These are phyloP conservation scores for Lycium barbarum DNA, from an alignment of 257 asterid genomes.

Conservation along the genomic window DNA sequence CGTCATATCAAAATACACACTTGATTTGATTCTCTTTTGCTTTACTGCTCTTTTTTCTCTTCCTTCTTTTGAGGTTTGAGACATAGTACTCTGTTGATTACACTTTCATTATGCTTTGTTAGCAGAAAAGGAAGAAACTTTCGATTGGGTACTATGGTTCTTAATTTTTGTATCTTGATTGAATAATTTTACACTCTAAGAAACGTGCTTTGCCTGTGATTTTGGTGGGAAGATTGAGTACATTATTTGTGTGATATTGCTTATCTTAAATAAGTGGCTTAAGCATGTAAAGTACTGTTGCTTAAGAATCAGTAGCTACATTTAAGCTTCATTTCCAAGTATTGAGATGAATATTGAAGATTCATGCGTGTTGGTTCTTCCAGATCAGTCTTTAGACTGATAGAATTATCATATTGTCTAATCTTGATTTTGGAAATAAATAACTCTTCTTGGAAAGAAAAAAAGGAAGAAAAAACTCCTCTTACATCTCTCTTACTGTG, in stretches of 20 bases:
- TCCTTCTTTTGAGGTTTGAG: not conserved
- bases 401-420: not conserved
- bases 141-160: not conserved
- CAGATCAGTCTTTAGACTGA: not conserved
- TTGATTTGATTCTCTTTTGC: not conserved
- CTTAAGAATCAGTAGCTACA: not conserved
- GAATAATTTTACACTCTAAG: not conserved
- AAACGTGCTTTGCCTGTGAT: not conserved
- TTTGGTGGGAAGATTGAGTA: not conserved
- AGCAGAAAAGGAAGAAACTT: not conserved
- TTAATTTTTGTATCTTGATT: not conserved
- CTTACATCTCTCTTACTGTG: not conserved
- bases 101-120: not conserved
- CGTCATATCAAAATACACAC: too few relatives aligned
- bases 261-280: not conserved
- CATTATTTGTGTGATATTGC: not conserved
- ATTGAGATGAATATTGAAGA: not conserved
- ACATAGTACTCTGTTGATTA: not conserved
- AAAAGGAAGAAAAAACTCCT: not conserved
- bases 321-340: slow-evolving; percentile 3
- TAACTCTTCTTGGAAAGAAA: not conserved
- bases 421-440: not conserved
- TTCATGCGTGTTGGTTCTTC: not conserved
- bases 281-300: not conserved
- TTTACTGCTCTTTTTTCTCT: not conserved